Evolutionary conservation across 116 monocot genomes (phyloP).

Genomic region (Phalaenopsis hybrid): DNA sequence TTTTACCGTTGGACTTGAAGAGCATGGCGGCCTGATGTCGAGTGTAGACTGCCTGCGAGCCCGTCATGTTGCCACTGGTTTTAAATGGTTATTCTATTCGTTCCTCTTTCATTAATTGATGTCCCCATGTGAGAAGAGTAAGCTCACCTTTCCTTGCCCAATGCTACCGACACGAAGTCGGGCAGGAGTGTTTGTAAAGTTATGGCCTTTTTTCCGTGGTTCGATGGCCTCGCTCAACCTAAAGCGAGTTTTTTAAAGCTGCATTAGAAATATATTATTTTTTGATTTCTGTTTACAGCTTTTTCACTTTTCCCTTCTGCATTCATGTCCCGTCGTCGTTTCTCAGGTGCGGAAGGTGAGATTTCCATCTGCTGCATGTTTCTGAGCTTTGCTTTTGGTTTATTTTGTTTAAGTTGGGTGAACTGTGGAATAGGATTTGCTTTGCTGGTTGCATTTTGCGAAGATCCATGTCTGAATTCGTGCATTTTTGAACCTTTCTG

Average conservation of each 20-base stretch:
- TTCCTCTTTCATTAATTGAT: too few relatives aligned
- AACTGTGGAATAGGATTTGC: not conserved
- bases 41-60: too few relatives aligned
- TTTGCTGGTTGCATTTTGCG: not conserved
- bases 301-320: not conserved
- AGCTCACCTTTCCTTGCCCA: too few relatives aligned
- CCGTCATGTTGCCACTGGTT: too few relatives aligned
- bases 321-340: not conserved
- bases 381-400: not conserved
- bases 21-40: too few relatives aligned
- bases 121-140: too few relatives aligned
- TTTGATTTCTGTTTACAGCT: not conserved
- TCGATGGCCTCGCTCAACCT: too few relatives aligned
- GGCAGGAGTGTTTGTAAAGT: too few relatives aligned
- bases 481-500: not conserved
- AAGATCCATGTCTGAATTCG: not conserved
- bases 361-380: not conserved
- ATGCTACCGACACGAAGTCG: too few relatives aligned
- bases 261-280: not conserved
- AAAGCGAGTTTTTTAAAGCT: not conserved
- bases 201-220: too few relatives aligned
- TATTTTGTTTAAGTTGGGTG: not conserved
- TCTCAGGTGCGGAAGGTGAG: not conserved
- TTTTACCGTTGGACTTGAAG: too few relatives aligned
- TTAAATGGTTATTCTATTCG: too few relatives aligned